A percentile compares a stretch with the other conserved stretches of the same genome.
Conservation (phyloP, 2,329 filamentous ascomycete genomes). For the Aureobasidium melanogenum region DNA sequence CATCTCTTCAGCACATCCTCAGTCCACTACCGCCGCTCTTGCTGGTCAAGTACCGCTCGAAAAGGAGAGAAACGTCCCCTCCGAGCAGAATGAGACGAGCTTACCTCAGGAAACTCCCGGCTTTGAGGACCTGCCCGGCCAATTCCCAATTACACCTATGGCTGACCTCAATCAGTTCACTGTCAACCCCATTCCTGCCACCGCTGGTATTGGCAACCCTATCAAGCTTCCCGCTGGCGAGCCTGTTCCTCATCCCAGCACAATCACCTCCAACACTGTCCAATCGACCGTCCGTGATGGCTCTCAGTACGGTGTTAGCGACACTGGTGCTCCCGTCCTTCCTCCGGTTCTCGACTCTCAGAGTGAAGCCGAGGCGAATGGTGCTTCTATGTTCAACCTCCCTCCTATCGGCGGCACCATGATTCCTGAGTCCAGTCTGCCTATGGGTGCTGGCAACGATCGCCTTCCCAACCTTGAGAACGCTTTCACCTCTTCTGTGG, state of each 20-base stretch:
- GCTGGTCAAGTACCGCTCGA: slow-evolving; percentile 60
- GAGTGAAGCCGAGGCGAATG: slow-evolving; percentile 31
- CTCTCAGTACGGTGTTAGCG: slow-evolving; percentile 77
- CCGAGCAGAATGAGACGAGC: slow-evolving; percentile 18
- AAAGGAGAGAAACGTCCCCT: slow-evolving; percentile 22
- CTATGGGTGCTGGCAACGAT: slow-evolving; percentile 43
- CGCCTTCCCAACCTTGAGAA: slow-evolving; percentile 29
- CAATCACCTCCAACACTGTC: slow-evolving; percentile 61
- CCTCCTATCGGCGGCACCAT: slow-evolving; percentile 47
- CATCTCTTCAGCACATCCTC: slow-evolving; percentile 60
- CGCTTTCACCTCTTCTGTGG: slow-evolving; percentile 34
- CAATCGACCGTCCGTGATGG: slow-evolving; percentile 60
- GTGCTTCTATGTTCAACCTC: slow-evolving; percentile 36
- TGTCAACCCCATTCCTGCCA: slow-evolving; percentile 50
- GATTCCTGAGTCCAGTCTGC: slow-evolving; percentile 77
- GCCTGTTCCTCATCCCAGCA: slow-evolving; percentile 60
- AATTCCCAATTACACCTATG: slow-evolving; percentile 64
- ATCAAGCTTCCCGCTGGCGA: slow-evolving; percentile 72
- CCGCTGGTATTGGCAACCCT: slow-evolving; percentile 59
- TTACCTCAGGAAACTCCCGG: slow-evolving; percentile 15
- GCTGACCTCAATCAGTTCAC: slow-evolving; percentile 36
- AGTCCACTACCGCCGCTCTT: slow-evolving; percentile 62
- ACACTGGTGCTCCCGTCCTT: slow-evolving; percentile 41
- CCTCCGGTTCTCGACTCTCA: slow-evolving; percentile 39
- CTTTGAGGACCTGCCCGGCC: slow-evolving; percentile 47